Base-by-base conservation (phyloP, 2,329 filamentous ascomycete species). In the Hypoxylon sp. region DNA sequence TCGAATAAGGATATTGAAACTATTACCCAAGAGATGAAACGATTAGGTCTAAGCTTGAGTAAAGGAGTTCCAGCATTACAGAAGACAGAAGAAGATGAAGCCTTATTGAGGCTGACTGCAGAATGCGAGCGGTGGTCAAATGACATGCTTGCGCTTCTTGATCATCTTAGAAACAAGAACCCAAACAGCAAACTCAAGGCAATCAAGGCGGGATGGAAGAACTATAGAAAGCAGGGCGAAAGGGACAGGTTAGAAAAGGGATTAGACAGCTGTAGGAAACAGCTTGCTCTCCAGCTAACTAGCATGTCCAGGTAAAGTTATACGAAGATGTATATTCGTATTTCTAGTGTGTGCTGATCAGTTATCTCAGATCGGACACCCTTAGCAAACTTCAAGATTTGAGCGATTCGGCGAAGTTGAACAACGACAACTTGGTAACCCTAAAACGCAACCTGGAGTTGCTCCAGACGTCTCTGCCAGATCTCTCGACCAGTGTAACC, bases 131-230 rank as follows among this genome's bases (percentile, higher is more conserved):
- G 31, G 17, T 64, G 55, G 35, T 63, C 62, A 4, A 31, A 33
- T 19, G 62, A 71, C 10, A 59, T 69, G 29, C 42, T 69, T 10
- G 26, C 58, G 11, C 59, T 71, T 42, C 57, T 71, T 13, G 48
- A 31, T 3, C 31, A 24, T 5, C 47, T 68, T 1, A 63, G 63
- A 44, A 66, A 54, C 19, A 53, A 29, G 19, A 62, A 57, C 4
- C 53, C 64, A 1, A 24, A 11, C 9, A 68, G 58, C 37, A 26
- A n/a, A 11, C 3, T 53, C 5, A 31, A 59, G 9, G 47, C 64
- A 33, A 22, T 60, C 1, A 62, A 52, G 6, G 53, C 55, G 9
- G 65, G 57, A 1, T 37, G 42, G 13, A 39, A 53, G 26, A 59
- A 57, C 19, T 24, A 59, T 31, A 59, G n/a, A 31, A 60, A 37